Base-by-base conservation (phyloP, 2,329 filamentous ascomycete genomes). In the Colletotrichum limetticola region DNA sequence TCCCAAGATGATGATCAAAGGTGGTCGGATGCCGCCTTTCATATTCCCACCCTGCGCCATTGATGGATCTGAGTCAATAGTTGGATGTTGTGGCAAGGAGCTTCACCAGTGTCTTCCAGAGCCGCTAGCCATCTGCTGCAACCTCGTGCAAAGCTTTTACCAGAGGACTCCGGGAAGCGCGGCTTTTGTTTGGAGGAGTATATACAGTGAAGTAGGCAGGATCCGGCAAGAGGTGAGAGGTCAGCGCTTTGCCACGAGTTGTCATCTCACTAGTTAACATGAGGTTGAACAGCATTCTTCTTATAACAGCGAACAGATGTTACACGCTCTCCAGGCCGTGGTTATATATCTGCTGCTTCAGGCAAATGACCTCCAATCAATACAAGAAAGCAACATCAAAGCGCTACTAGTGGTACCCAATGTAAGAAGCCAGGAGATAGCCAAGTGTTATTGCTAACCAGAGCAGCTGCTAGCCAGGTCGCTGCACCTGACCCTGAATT, bases 41-140 rank as follows among this genome's bases (percentile, higher is more conserved):
- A 79, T 80, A n/a, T 76, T 76, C 56, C 78, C 79, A 3, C 71
- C 66, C 3, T 80, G 79, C 28, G 75, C 76, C 2, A 57, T 76
- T 26, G 68, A 77, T 8, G 56, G 57, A 3, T 67, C 66, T 19
- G 58, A 14, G 9, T 61, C 72, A 0, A 57, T 60, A 8, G 57
- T 58, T 9, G 59, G 74, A 4, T 78, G 76, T 32, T 62, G 67
- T 9, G 56, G 65, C 2, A 74, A 76, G 28, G 78, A 75, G 1
- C 72, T 73, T 55, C 78, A 80, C 49, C 72, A 75, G 24, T 80
- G 79, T 71, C 55, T 80, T 3, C 75, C 77, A 2, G 72, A 78
- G 26, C 72, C 74, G 0, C 63, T 80, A 24, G 78, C 78, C 14
- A 76, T 78, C n/a, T 79, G 79, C 66, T 71, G 74, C 24, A 74